These are phyloP conservation scores for Aspergillus baeticus DNA, from an alignment of 495 filamentous ascomycete species.

Conservation along the genomic window DNA sequence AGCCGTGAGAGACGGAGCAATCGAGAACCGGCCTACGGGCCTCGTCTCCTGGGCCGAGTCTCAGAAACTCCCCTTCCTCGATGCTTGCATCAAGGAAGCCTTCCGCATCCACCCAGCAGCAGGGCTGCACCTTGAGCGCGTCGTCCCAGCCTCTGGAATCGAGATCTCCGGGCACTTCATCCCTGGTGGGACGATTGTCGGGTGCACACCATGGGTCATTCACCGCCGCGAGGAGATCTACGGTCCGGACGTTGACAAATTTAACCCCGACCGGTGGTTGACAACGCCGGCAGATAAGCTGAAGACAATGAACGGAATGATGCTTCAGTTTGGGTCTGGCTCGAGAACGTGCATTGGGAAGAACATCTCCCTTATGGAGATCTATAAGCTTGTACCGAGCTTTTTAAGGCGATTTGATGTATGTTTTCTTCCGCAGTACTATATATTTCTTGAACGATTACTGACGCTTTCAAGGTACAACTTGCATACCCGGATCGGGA, in stretches of 20 bases:
- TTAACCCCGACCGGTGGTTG: slow-evolving; percentile 61
- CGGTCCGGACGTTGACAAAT: slow-evolving; percentile 57
- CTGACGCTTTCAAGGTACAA: slow-evolving; percentile 9
- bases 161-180: slow-evolving; percentile 50
- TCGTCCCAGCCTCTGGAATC: slow-evolving; percentile 35
- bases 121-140: slow-evolving; percentile 52
- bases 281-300: slow-evolving; percentile 37
- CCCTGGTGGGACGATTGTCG: slow-evolving; percentile 62
- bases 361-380: slow-evolving; percentile 77
- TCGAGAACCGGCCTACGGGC: slow-evolving; percentile 50
- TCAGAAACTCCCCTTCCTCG: slow-evolving; percentile 59
- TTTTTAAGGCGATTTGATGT: slow-evolving; percentile 68
- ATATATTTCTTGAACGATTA: slow-evolving; percentile 11
- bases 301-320: slow-evolving; percentile 55
- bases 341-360: slow-evolving; percentile 64
- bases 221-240: slow-evolving; percentile 58
- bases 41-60: slow-evolving; percentile 60
- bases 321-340: slow-evolving; percentile 68
- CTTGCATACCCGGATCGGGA: slow-evolving; percentile 14
- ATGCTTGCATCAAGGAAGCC: slow-evolving; percentile 67
- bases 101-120: slow-evolving; percentile 64
- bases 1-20: slow-evolving; percentile 43
- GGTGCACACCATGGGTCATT: slow-evolving; percentile 55
- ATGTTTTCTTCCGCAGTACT: slow-evolving; percentile 40
- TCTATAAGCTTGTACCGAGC: slow-evolving; percentile 75